A percentile compares a stretch with the other conserved stretches of the same genome.
These are phyloP conservation scores for Candida frijolesensis DNA, from an alignment of 1,139 yeast genomes.

Conservation along the genomic window DNA sequence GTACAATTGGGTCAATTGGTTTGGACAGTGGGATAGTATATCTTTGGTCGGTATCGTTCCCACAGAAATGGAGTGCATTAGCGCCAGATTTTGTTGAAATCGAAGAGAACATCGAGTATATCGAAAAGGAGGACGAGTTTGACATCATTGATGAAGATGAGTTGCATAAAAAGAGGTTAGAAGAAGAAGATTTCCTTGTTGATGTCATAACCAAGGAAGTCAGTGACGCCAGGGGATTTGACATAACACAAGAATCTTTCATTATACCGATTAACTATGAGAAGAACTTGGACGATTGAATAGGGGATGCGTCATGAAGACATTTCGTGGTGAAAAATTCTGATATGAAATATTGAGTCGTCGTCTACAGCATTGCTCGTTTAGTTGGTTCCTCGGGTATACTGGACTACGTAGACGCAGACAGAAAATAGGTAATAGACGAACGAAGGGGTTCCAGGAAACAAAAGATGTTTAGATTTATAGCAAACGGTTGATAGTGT, in stretches of 20 bases:
- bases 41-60: constrained; percentile 80
- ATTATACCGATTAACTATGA: constrained; percentile 47
- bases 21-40: constrained; percentile 82
- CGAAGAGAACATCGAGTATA: constrained; percentile 87
- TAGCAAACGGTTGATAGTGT: too few relatives aligned
- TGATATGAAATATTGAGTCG: background rate
- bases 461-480: too few relatives aligned
- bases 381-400: background rate
- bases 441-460: too few relatives aligned
- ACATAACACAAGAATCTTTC: constrained; percentile 40
- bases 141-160: constrained; percentile 74
- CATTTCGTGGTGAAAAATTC: background rate
- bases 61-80: constrained; percentile 95
- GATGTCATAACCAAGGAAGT: constrained; percentile 68
- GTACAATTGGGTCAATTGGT: constrained; percentile 86
- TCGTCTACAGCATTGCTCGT: background rate
- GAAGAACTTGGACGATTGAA: constrained; percentile 13
- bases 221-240: constrained; percentile 71
- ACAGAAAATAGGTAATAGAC: too few relatives aligned
- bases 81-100: constrained; percentile 97
- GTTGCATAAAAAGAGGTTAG: constrained; percentile 57
- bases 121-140: constrained; percentile 90
- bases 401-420: too few relatives aligned
- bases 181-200: constrained; percentile 69
- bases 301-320: too few relatives aligned